phyloP scores from a whole-genome alignment of 768 basidiomycete species.

The Rhodosporidiobolus odoratus region DNA sequence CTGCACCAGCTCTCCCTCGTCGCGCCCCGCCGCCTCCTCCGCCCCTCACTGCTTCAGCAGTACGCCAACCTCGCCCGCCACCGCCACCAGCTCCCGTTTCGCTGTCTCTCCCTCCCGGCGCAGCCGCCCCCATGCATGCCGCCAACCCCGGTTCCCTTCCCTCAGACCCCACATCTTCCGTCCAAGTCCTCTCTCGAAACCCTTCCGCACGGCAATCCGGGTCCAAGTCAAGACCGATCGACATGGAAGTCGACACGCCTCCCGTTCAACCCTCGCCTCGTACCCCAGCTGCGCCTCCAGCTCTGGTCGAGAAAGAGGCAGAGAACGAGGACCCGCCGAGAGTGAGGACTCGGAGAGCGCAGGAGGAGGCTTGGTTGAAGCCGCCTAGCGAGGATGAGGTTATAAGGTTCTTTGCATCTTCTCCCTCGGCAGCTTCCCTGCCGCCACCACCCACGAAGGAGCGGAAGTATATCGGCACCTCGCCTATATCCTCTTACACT shows the following conservation, averaged over 20 bases:
- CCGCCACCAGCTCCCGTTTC: neutral
- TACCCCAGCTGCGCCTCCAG: no score
- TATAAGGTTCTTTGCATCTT: no score
- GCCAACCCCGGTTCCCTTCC: neutral
- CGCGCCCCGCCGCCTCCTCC: neutral
- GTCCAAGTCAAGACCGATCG: no score
- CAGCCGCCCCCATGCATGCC: neutral
- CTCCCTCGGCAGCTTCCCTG: slow-evolving; percentile 21
- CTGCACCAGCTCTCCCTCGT: neutral
- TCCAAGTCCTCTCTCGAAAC: no score
- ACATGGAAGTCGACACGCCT: neutral
- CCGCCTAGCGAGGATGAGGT: no score
- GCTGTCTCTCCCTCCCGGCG: neutral
- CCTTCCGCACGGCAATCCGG: no score
- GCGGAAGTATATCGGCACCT: slow-evolving; percentile 43
- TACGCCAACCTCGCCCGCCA: neutral
- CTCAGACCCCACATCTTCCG: neutral
- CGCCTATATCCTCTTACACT: slow-evolving; percentile 65
- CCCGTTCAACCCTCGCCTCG: no score
- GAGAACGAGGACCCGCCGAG: no score
- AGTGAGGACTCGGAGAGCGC: no score
- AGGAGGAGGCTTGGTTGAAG: no score
- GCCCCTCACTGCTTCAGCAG: neutral
- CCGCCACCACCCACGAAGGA: slow-evolving; percentile 9
- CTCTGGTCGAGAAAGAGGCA: no score